Evolutionary conservation across 176 grass and related monocot species (phyloP), one percentile per base, ranked within the genome.

Genomic region (Bonia amplexicaulis): DNA sequence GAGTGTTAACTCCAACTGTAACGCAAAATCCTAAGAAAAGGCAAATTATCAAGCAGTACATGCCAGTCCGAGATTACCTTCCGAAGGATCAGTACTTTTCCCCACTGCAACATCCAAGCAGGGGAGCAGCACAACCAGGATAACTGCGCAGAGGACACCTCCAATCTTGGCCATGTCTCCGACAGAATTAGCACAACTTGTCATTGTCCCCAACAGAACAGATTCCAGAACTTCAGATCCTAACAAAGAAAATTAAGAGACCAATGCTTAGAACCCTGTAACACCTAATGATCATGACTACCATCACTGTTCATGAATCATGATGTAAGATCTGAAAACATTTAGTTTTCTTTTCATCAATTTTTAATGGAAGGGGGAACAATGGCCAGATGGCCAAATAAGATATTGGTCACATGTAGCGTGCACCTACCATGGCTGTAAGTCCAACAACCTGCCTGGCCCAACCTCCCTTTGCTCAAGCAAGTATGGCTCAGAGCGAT

Each of bases 71-170:
- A 72, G 52, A 73, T 79, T 90, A 90, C 88, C 84, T 71, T 90
- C 88, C 0, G 73, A 83, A 67, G 88, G 88, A 49, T 86, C 73
- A 66, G 79, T 83, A 23, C 40, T 72, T 64, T 87, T 79, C 47
- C 79, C 88, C 29, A 59, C 2, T 44, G 58, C 27, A 83, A 71
- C 73, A 55, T 78, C 73, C 74, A 78, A 83, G 26, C 48, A 83
- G 27, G 84, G 58, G 39, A 90, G 88, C 39, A 90, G 19, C 48
- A 83, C 58, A 72, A 49, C 5, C 59, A 83, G 51, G 22, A 47
- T 59, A 27, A 49, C 12, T 40, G 60, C 84, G 29, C 73, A 66
- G 46, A 78, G 27, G 47, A 31, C 11, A 39, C 35, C 73, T 66
- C 47, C 84, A 73, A 40, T 42, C 51, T 31, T 73, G 12, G 26